Evolutionary conservation across 768 basidiomycete genomes (phyloP), one percentile per base, ranked within the genome.

Genomic region (Leccinellum luteum): DNA sequence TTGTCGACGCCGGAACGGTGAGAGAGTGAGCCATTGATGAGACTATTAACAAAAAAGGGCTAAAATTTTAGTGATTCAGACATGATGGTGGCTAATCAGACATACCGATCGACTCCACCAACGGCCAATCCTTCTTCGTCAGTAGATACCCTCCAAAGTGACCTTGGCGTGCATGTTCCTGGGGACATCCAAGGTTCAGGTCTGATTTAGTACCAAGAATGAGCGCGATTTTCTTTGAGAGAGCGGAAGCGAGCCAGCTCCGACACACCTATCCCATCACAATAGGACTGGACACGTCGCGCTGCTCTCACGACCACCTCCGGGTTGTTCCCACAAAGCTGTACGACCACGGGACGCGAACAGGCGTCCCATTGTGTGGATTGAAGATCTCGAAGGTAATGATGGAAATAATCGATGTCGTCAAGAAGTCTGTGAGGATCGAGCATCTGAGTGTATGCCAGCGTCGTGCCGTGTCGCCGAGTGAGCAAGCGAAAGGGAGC

Each of bases 161-260:
- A 10, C 78, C 83, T 41, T 85, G 80, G 35, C 78, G 76, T 13
- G 90, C 89, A 25, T 79, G 76, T 52, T 86, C 82, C 63, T 89
- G 89, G 23, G 90, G 90, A 68, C 90, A 92, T 15, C 90, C 90
- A 12, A 92, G 79, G 69, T 92, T 92, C 52, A 92, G 67, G 74
- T 92, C 90, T 92, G 60, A 10, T 25, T 25, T 25, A 25, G 15
- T 59, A 69, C 64, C 44, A 60, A 47, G 60, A 25, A 19, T 47
- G 28, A 53, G 52, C 44, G 14, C 48, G 14, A 53, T 45, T 30
- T 14, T 28, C 34, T 53, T 44, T 13, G 34, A 55, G 35, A 51
- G 32, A 27, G 44, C 3, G 48, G 31, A 9, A 41, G 17, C 47
- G 30, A 48, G 38, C 9, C 38, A 45, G 21, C 4, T 38, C 17